Evolutionary conservation across 345 rosid species (phyloP), one percentile per base, ranked within the genome.

Genomic region (Geranium brycei): DNA sequence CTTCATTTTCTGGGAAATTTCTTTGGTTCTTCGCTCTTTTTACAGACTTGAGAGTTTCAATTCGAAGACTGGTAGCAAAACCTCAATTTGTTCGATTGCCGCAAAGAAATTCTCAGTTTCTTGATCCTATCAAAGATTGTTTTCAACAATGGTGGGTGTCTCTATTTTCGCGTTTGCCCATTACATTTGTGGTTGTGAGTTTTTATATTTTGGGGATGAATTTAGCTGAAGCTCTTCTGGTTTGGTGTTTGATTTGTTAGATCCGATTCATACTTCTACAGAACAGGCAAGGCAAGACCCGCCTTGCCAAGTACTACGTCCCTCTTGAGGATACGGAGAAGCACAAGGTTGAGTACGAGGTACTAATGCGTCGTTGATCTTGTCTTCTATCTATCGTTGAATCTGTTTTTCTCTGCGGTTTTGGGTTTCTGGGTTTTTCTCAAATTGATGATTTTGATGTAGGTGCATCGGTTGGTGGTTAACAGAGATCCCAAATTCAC

Each of bases 251-350:
- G 41, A 7, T 35, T 35, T 62, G 70, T 67, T 84, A 91, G 98
- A 92, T 92, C 95, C 97, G 98, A 23, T 89, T 92, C 86, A 90
- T 92, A 64, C 83, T 92, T 71, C 74, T 92, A 73, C 98, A 92
- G 79, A 92, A 92, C 81, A 83, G 98, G 80, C 95, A 92, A 76
- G 98, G 98, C 11, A 92, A 92, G 90, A 92, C 98, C 66, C 96
- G 98, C 77, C 95, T 92, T 7, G 98, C 98, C 67, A 92, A 92
- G 65, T 92, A 92, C 80, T 92, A 92, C 66, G 93, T 92, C 40
- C 98, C 98, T 64, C 95, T 92, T 64, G 98, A 92, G 76, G 98
- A 89, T 65, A 83, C 96, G 32, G 96, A 92, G 89, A 92, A 92
- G 80, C 96, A 92, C 85, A 89, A 83, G 68, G 95, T 92, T 69